Percentiles rank a stretch among this genome's conserved stretches.
Conservation (phyloP, 495 filamentous ascomycete species). For the Penicillium coprophilum region DNA sequence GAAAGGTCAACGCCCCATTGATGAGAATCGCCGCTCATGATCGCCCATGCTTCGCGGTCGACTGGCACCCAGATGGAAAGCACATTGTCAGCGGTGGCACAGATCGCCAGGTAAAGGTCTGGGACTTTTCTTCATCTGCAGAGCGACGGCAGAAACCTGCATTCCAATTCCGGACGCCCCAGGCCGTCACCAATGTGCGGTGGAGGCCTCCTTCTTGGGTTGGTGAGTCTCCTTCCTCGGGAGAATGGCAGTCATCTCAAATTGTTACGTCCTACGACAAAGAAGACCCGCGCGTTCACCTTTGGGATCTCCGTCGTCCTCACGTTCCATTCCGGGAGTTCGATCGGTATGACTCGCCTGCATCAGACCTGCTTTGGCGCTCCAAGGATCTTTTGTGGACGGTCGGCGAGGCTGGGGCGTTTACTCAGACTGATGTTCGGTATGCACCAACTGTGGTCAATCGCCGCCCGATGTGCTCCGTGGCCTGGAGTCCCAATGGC, state of each 20-base stretch:
- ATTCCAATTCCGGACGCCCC: constrained; percentile 59
- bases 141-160: constrained; percentile 77
- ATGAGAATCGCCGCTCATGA: constrained; percentile 83
- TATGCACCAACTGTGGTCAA: constrained; percentile 80
- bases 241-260: constrained; percentile 66
- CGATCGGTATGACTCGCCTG: constrained; percentile 66
- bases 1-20: constrained; percentile 55
- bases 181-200: constrained; percentile 71
- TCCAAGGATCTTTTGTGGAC: constrained; percentile 90
- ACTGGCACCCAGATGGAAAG: constrained; percentile 95
- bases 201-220: constrained; percentile 85
- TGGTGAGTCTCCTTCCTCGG: constrained; percentile 60
- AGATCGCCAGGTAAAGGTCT: constrained; percentile 83
- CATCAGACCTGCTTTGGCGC: constrained; percentile 84
- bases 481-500: constrained; percentile 49
- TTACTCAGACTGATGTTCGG: constrained; percentile 85
- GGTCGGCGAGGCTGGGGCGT: constrained; percentile 76
- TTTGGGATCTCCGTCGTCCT: constrained; percentile 91
- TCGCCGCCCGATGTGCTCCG: constrained; percentile 44
- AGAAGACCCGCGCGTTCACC: constrained; percentile 68
- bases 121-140: constrained; percentile 80
- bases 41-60: constrained; percentile 74
- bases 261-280: constrained; percentile 66
- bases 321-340: constrained; percentile 85
- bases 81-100: constrained; percentile 81